phyloP scores from a whole-genome alignment of 306 rosid species.

The Alnus glutinosa region DNA sequence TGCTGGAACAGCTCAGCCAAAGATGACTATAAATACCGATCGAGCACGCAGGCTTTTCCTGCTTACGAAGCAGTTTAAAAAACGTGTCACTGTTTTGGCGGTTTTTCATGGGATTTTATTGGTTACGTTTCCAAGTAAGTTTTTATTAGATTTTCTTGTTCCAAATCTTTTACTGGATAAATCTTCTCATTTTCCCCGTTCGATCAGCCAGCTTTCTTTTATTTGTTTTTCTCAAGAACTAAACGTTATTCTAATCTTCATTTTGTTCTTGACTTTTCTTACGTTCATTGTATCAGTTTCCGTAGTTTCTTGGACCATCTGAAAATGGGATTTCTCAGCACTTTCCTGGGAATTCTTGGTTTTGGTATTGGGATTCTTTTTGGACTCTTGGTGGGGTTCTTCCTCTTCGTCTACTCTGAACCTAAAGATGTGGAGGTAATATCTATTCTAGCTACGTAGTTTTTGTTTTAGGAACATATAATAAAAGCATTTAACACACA shows the following conservation, averaged over 20 bases:
- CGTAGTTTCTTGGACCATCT: slow-evolving; percentile 9
- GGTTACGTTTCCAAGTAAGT: background rate
- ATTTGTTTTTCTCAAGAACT: background rate
- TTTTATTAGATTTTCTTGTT: slow-evolving; percentile 1
- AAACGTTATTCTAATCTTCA: background rate
- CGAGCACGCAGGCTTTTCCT: background rate
- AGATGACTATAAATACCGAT: background rate
- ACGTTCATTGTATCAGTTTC: slow-evolving; percentile 4
- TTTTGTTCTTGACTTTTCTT: background rate
- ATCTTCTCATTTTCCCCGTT: background rate
- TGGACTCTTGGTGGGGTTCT: slow-evolving; percentile 81
- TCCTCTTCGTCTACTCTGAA: slow-evolving; percentile 64
- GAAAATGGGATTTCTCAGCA: slow-evolving; percentile 69
- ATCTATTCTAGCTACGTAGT: background rate
- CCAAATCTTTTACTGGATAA: slow-evolving; percentile 12
- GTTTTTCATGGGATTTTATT: slow-evolving; percentile 28
- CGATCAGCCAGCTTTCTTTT: background rate
- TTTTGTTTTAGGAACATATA: background rate
- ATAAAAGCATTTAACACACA: background rate
- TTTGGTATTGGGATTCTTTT: slow-evolving; percentile 77
- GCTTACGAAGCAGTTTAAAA: slow-evolving; percentile 3
- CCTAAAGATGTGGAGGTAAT: slow-evolving; percentile 58
- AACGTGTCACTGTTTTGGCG: slow-evolving; percentile 43
- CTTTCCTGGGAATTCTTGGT: slow-evolving; percentile 68
- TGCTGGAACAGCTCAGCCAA: background rate